Conservation (phyloP, 179 eudicot species). For the Pouteria campechiana region DNA sequence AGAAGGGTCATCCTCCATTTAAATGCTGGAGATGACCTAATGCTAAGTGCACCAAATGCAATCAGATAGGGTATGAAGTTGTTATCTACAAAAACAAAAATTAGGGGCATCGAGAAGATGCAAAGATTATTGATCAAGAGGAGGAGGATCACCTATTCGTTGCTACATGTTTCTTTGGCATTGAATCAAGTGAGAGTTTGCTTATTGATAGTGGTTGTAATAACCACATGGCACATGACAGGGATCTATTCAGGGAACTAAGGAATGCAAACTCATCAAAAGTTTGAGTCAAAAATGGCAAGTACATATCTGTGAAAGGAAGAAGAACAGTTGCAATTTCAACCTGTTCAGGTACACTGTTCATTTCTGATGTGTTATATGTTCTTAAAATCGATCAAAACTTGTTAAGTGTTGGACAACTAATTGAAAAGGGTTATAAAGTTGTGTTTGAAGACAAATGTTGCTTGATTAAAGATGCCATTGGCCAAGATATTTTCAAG, state of each 20-base stretch:
- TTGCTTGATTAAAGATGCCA: conserved; percentile 2
- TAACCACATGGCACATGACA: conserved; percentile 10
- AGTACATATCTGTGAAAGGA: not conserved
- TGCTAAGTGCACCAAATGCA: conserved; percentile 6
- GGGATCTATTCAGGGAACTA: conserved; percentile 2
- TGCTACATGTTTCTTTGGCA: not conserved
- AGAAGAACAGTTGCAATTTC: not conserved
- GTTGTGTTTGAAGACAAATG: conserved; percentile 1
- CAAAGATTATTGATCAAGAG: conserved; percentile 1
- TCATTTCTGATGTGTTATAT: conserved; percentile 2
- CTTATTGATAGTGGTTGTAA: conserved; percentile 8
- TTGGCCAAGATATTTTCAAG: not conserved
- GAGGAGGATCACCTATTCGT: conserved; percentile 9
- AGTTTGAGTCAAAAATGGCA: conserved; percentile 6
- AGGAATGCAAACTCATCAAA: not conserved
- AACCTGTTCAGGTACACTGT: not conserved
- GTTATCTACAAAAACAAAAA: conserved; percentile 1
- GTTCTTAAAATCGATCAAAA: conserved; percentile 6
- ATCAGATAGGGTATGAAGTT: conserved; percentile 6
- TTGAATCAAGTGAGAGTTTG: not conserved
- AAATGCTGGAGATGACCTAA: not conserved
- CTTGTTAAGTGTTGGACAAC: not conserved
- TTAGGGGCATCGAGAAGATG: not conserved
- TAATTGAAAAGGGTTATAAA: not conserved
- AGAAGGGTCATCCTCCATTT: conserved; percentile 2